These are phyloP conservation scores for Fusarium coicis DNA, from an alignment of 2,329 filamentous ascomycete species.

Conservation along the genomic window DNA sequence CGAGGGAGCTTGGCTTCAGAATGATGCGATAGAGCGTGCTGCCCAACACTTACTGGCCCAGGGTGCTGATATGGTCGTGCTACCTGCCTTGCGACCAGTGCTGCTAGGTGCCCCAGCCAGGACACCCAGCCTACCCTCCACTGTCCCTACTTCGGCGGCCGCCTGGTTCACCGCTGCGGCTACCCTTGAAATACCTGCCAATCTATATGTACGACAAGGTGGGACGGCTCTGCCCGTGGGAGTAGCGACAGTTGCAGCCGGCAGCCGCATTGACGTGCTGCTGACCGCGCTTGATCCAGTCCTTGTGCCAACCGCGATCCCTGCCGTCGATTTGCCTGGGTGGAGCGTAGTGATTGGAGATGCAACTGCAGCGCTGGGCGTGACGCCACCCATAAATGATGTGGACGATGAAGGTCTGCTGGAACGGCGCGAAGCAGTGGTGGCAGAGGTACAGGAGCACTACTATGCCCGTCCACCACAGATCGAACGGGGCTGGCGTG, in stretches of 20 bases:
- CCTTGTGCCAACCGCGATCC: not conserved
- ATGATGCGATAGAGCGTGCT: not conserved
- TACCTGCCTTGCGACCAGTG: not conserved
- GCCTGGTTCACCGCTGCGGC: not conserved
- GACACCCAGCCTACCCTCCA: not conserved
- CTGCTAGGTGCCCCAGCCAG: not conserved
- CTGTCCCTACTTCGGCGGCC: not conserved
- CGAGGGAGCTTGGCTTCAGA: not conserved
- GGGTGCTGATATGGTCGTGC: not conserved
- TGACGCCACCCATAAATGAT: not conserved
- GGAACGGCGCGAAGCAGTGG: not conserved
- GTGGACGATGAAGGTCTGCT: not conserved
- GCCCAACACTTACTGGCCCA: not conserved
- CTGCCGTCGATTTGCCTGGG: not conserved
- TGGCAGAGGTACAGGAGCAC: not conserved
- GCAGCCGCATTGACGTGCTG: not conserved
- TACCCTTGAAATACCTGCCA: not conserved
- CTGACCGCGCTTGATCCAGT: not conserved
- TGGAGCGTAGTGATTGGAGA: not conserved
- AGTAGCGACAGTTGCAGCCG: not conserved
- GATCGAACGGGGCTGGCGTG: not conserved
- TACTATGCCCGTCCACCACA: not conserved
- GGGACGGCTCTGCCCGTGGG: not conserved
- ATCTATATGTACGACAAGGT: not conserved
- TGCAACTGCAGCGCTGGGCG: not conserved